Evolutionary conservation across 495 filamentous ascomycete genomes (phyloP).

Genomic region (Penicillium bovifimosum): DNA sequence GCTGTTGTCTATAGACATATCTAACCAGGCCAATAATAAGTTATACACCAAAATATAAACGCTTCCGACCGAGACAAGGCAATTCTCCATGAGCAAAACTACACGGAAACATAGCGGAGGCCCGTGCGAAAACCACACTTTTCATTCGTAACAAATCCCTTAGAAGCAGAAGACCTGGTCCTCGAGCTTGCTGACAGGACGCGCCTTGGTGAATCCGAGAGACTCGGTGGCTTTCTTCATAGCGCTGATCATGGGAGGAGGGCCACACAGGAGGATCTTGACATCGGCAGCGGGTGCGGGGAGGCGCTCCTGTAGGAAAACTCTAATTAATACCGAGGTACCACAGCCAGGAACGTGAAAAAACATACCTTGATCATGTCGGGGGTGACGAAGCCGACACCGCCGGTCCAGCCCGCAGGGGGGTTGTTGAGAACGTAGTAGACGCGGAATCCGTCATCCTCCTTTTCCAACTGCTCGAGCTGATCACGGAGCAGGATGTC

Average conservation of each 20-base stretch:
- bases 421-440: constrained; percentile 97
- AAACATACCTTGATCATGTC: constrained; percentile 87
- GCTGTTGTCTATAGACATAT: constrained; percentile 14
- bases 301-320: constrained; percentile 57
- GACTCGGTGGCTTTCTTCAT: constrained; percentile 93
- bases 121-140: not conserved
- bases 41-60: constrained; percentile 3
- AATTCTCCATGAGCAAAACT: not conserved
- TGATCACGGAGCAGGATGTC: constrained; percentile 93
- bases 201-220: constrained; percentile 85
- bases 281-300: constrained; percentile 79
- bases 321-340: constrained; percentile 12
- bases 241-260: constrained; percentile 92
- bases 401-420: constrained; percentile 81
- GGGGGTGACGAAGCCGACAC: constrained; percentile 86
- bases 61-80: not conserved
- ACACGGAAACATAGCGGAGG: not conserved
- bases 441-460: constrained; percentile 75
- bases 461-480: constrained; percentile 67
- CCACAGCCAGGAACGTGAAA: not conserved
- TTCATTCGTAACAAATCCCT: constrained; percentile 9
- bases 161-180: constrained; percentile 99
- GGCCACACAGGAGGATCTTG: constrained; percentile 95
- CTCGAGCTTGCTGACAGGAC: constrained; percentile 90
- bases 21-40: constrained; percentile 3